Conservation (phyloP, 805 yeast genomes). For the Nakazawaea sp. region DNA sequence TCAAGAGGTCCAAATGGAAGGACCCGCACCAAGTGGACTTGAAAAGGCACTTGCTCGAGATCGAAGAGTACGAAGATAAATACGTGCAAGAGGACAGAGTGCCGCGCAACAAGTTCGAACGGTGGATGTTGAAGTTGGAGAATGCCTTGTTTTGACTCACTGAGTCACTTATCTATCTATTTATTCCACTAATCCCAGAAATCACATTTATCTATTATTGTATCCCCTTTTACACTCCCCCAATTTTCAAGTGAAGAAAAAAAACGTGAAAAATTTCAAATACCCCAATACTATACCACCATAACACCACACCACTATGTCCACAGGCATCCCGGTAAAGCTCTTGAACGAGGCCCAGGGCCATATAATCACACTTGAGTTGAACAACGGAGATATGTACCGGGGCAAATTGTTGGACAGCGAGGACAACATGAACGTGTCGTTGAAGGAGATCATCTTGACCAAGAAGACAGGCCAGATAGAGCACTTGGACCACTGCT, state of each 20-base stretch:
- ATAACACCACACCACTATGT: constrained; percentile 39
- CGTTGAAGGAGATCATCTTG: constrained; percentile 71
- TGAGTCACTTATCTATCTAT: too few species aligned
- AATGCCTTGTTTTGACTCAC: constrained; percentile 3
- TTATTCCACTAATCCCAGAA: too few species aligned
- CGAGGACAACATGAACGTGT: constrained; percentile 90
- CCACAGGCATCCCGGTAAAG: constrained; percentile 76
- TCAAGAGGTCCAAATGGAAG: constrained; percentile 41
- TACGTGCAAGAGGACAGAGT: neutral
- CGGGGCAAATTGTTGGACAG: constrained; percentile 81
- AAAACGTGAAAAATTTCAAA: neutral
- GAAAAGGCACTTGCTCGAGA: constrained; percentile 44
- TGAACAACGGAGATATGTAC: constrained; percentile 79
- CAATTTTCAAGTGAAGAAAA: neutral
- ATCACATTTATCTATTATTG: too few species aligned
- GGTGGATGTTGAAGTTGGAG: neutral
- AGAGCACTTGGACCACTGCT: constrained; percentile 74
- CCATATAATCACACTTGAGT: constrained; percentile 76
- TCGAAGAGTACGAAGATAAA: constrained; percentile 48
- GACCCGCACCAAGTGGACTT: constrained; percentile 45
- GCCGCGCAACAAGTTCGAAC: neutral
- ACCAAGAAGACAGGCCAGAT: constrained; percentile 74
- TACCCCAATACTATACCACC: neutral
- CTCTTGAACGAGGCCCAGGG: constrained; percentile 88
- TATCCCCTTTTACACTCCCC: too few species aligned